Base-by-base conservation (phyloP, 768 basidiomycete species). In the Hypholoma sublateritium region DNA sequence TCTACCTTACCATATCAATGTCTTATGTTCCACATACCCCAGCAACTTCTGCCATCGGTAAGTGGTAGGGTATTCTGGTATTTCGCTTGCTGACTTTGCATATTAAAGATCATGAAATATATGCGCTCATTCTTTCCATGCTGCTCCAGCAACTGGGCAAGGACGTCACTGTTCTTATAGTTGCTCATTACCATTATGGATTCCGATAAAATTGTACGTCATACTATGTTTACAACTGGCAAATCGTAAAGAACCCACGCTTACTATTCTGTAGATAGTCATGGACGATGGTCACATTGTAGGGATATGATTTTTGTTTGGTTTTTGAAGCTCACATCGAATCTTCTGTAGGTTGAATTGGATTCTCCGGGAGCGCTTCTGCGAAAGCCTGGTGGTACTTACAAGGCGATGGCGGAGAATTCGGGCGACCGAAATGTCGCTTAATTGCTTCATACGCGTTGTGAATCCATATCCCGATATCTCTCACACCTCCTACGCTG, bases 131-230 rank as follows among this genome's bases (percentile, higher is more conserved):
- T 25, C 54, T 47, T 22, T 37, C 45, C 12, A 55, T 36, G 7
- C 21, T 49, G 6, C 45, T 44, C n/a, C 54, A 55, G 17, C 34
- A 41, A 22, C 46, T 55, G 11, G 54, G n/a, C 21, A 13, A 14
- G 2, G 46, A 48, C 5, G 54, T 48, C 17, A 55, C 54, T 17
- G 44, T 55, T 11, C 34, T 55, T 17, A 48, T 42, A 39, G 44
- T 55, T 4, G 54, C 54, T 5, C 89, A 90, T 72, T 60, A 88
- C 86, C 1, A 81, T 88, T 50, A 83, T 89, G 67, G 83, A 90
- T 70, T 78, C 86, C 68, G 54, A 49, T 32, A 55, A 55, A 32
- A 47, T 49, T 55, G 54, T 55, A 47, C 36, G 54, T 39, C 9
- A n/a, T n/a, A n/a, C n/a, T n/a, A n/a, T n/a, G n/a, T n/a, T n/a